phyloP scores from a whole-genome alignment of 371 early-diverging fungal species.

The Mortierella sp. region DNA sequence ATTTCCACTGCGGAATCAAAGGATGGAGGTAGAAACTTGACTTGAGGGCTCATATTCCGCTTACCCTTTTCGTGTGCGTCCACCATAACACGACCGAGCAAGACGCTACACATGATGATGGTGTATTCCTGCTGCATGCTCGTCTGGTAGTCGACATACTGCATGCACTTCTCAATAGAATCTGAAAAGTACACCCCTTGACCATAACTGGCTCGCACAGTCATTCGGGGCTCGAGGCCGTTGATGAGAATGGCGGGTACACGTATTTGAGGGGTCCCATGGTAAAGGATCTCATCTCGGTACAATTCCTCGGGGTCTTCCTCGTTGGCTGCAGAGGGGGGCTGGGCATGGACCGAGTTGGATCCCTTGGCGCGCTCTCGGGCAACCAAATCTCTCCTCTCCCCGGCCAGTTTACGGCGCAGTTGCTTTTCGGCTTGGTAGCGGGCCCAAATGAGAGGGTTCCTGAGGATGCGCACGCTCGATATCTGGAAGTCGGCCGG shows the following conservation, averaged over 20 bases:
- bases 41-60: conserved; percentile 6
- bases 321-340: conserved; percentile 11
- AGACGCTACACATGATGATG: conserved; percentile 45
- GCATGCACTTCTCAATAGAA: conserved; percentile 55
- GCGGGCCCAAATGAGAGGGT: conserved; percentile 39
- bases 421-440: conserved; percentile 48
- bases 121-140: conserved; percentile 39
- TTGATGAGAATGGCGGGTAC: conserved; percentile 42
- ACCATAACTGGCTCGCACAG: conserved; percentile 44
- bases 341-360: background rate
- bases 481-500: conserved; percentile 30
- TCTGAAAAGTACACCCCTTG: conserved; percentile 54
- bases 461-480: conserved; percentile 36
- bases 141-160: conserved; percentile 43
- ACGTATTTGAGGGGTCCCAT: conserved; percentile 31
- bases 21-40: conserved; percentile 35
- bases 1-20: conserved; percentile 44
- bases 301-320: conserved; percentile 33
- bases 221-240: conserved; percentile 47
- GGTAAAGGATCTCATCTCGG: conserved; percentile 48
- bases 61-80: conserved; percentile 32
- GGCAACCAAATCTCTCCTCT: background rate
- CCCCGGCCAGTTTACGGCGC: conserved; percentile 26
- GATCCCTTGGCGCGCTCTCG: background rate
- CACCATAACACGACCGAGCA: conserved; percentile 43